Conservation (phyloP, 1,284 basidiomycete genomes). For the Puccinia polysora region DNA sequence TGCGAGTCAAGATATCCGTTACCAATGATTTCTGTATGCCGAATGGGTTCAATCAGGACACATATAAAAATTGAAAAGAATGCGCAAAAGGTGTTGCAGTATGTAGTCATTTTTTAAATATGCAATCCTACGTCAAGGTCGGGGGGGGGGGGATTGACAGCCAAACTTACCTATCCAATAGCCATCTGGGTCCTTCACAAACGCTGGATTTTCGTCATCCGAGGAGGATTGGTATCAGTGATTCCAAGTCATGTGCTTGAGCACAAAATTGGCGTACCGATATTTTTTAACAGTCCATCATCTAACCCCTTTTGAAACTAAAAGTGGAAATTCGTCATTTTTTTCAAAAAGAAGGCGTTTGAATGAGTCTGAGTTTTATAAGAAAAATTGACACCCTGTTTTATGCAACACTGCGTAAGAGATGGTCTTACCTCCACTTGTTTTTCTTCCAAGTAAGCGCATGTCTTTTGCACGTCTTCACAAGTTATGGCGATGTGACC, state of each 20-base stretch:
- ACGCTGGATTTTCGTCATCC: slow-evolving; percentile 62
- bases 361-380: neutral
- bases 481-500: slow-evolving; percentile 71
- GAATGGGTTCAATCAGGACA: neutral
- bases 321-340: neutral
- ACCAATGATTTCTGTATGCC: neutral
- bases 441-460: slow-evolving; percentile 73
- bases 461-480: slow-evolving; percentile 75
- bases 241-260: neutral
- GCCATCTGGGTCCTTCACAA: slow-evolving; percentile 69
- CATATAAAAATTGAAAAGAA: neutral
- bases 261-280: slow-evolving; percentile 14
- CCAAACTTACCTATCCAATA: slow-evolving; percentile 39
- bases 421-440: slow-evolving; percentile 58
- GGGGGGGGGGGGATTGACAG: neutral
- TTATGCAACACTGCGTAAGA: neutral
- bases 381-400: neutral
- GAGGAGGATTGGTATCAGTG: neutral
- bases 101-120: too few species aligned
- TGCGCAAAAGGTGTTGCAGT: too few species aligned
- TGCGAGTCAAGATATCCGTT: slow-evolving; percentile 6
- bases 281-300: slow-evolving; percentile 73
- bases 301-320: slow-evolving; percentile 79
- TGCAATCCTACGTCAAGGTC: too few species aligned
- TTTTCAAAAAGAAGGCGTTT: neutral